phyloP scores from a whole-genome alignment of 2,329 filamentous ascomycete species.

The Furcasterigmium sp. region DNA sequence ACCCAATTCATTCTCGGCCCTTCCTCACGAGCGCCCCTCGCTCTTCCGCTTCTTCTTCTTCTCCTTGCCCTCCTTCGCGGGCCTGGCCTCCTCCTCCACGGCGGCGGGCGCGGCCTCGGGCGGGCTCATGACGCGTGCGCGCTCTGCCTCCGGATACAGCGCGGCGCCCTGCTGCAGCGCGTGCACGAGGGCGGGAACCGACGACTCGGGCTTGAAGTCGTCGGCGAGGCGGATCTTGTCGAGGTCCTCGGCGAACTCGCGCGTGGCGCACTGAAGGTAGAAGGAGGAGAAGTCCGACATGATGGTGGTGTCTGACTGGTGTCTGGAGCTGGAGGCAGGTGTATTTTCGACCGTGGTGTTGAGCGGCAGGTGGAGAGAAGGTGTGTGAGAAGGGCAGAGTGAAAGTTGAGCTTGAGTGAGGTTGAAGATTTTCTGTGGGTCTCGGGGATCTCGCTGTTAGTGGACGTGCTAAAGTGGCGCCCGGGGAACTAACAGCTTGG shows the following conservation, averaged over 20 bases:
- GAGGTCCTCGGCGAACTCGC: constrained; percentile 69
- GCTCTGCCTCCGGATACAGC: constrained; percentile 50
- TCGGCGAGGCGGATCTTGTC: constrained; percentile 63
- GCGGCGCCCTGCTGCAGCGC: constrained; percentile 63
- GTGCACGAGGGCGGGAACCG: constrained; percentile 59
- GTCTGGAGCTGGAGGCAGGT: not conserved
- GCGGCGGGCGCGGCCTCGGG: constrained; percentile 4
- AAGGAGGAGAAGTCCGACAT: constrained; percentile 52
- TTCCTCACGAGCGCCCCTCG: constrained; percentile 2
- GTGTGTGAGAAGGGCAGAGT: not conserved
- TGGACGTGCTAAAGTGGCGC: no score
- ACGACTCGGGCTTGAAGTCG: constrained; percentile 61
- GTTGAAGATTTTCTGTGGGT: not conserved
- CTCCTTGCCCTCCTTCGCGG: not conserved
- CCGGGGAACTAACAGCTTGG: no score
- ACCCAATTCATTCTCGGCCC: no score
- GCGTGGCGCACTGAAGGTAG: constrained; percentile 65
- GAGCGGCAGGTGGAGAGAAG: constrained; percentile 5
- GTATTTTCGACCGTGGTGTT: not conserved
- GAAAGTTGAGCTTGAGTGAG: not conserved
- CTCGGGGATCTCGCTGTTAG: no score
- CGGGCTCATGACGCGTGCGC: constrained; percentile 15
- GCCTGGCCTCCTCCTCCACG: constrained; percentile 1
- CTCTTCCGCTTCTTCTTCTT: constrained; percentile 4
- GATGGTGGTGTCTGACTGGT: constrained; percentile 8